phyloP scores from a whole-genome alignment of 2,329 filamentous ascomycete genomes.

The Sporothrix sp. region DNA sequence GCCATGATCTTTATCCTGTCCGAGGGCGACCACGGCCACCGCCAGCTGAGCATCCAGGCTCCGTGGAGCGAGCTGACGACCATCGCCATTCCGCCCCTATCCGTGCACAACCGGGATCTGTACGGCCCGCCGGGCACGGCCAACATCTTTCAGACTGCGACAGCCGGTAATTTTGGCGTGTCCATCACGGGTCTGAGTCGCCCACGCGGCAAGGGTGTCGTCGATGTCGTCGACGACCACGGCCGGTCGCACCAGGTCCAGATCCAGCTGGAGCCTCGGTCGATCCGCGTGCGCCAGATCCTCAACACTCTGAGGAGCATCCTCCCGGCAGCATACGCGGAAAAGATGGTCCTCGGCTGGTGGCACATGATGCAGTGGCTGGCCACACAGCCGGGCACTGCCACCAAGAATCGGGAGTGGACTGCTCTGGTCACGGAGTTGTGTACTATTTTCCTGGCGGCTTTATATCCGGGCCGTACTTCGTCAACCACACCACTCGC shows the following conservation, averaged over 20 bases:
- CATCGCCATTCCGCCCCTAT: conserved; percentile 52
- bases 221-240: conserved; percentile 57
- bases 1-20: conserved; percentile 62
- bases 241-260: conserved; percentile 55
- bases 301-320: conserved; percentile 55
- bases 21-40: conserved; percentile 51
- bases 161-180: conserved; percentile 26
- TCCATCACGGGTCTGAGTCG: conserved; percentile 48
- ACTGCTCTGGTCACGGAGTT: conserved; percentile 55
- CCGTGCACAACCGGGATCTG: conserved; percentile 29
- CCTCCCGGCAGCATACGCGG: conserved; percentile 47
- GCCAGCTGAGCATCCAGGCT: conserved; percentile 62
- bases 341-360: conserved; percentile 58
- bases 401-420: conserved; percentile 53
- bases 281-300: conserved; percentile 50
- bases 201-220: conserved; percentile 46
- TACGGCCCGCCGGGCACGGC: not conserved
- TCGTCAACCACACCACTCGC: not conserved
- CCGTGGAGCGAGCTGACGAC: conserved; percentile 65
- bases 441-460: conserved; percentile 48
- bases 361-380: conserved; percentile 67
- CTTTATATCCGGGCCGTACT: not conserved
- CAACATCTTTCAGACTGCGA: conserved; percentile 6
- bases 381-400: conserved; percentile 24
- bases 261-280: conserved; percentile 56